phyloP scores from a whole-genome alignment of 1,284 basidiomycete genomes.

The Leccinum subrobustum region DNA sequence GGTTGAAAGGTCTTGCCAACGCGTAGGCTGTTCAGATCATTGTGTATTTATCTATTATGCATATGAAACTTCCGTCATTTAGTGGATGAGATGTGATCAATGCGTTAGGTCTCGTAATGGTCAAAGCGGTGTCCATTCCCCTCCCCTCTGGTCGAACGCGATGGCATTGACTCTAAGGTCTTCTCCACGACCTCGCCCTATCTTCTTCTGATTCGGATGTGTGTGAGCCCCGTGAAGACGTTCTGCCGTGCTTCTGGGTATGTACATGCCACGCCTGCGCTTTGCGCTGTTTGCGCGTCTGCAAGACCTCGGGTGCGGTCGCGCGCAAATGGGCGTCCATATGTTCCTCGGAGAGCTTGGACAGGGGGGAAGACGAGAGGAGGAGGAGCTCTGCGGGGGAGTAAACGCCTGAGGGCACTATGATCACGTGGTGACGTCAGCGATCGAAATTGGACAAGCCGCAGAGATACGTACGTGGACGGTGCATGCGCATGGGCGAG shows the following conservation, averaged over 20 bases:
- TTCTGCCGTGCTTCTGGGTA: background rate
- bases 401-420: conserved; percentile 22
- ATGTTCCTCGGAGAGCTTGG: conserved; percentile 3
- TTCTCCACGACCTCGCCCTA: conserved; percentile 18
- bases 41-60: background rate
- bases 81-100: background rate
- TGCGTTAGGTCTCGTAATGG: background rate
- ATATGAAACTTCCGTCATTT: background rate
- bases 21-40: conserved; percentile 2
- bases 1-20: conserved; percentile 2
- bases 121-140: background rate
- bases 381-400: conserved; percentile 25
- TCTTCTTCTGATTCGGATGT: conserved; percentile 25
- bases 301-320: conserved; percentile 28
- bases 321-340: conserved; percentile 11
- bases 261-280: conserved; percentile 23
- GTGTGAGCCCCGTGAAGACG: conserved; percentile 11
- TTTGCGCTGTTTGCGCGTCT: conserved; percentile 27
- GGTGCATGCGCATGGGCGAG: background rate
- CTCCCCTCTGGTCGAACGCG: background rate
- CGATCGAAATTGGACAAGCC: background rate
- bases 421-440: background rate
- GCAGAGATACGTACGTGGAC: conserved; percentile 13
- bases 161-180: background rate
- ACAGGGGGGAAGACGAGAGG: conserved; percentile 25